Evolutionary conservation across 2,329 filamentous ascomycete species (phyloP).

Genomic region (Sporothrix globosa): DNA sequence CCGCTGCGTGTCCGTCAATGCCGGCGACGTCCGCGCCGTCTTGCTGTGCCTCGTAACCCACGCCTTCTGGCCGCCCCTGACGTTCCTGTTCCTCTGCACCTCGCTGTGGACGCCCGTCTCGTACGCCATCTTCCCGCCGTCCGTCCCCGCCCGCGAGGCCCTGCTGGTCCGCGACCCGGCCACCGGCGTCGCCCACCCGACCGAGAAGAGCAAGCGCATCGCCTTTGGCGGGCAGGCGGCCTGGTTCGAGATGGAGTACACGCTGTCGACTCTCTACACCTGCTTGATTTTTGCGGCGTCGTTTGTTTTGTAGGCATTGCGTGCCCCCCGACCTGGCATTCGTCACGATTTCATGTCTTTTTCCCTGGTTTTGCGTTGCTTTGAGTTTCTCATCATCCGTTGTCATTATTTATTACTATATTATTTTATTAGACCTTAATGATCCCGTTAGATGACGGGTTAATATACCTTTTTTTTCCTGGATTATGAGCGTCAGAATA

Average conservation of each 20-base stretch:
- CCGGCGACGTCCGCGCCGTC: constrained; percentile 59
- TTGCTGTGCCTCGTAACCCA: constrained; percentile 60
- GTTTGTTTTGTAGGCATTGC: constrained; percentile 25
- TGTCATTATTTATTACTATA: not conserved
- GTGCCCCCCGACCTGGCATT: too few species aligned
- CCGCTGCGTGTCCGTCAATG: constrained; percentile 46
- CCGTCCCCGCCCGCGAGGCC: constrained; percentile 60
- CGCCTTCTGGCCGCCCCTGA: constrained; percentile 64
- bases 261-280: constrained; percentile 55
- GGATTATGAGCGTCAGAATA: too few species aligned
- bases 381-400: not conserved
- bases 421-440: not conserved
- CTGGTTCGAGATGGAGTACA: constrained; percentile 61
- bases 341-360: not conserved
- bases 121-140: constrained; percentile 64
- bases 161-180: constrained; percentile 59
- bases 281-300: constrained; percentile 52
- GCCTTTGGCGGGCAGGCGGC: constrained; percentile 57
- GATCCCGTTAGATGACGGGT: too few species aligned
- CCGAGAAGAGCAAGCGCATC: constrained; percentile 47
- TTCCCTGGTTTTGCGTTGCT: not conserved
- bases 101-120: constrained; percentile 62
- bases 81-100: constrained; percentile 58
- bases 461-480: too few species aligned
- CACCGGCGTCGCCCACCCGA: constrained; percentile 57